A percentile compares a stretch with the other conserved stretches of the same genome.
These are phyloP conservation scores for Phytopythium boreale DNA, from an alignment of 352 stramenopile genomes.

Conservation along the genomic window DNA sequence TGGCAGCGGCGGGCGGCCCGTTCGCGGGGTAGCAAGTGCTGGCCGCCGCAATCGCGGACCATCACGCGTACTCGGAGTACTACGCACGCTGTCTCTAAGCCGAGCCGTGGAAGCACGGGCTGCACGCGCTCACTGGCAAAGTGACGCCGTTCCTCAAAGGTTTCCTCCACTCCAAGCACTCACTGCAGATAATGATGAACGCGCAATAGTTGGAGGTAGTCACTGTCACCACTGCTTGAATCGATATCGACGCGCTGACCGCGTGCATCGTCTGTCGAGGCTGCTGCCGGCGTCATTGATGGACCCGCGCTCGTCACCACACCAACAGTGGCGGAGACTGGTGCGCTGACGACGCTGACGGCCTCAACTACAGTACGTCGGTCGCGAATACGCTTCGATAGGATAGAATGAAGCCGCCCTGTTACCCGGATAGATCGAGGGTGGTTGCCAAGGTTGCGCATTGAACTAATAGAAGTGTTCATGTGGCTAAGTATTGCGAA, in stretches of 20 bases:
- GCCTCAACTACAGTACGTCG: no score
- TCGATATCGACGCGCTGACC: conserved; percentile 1
- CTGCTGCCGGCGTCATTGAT: not conserved
- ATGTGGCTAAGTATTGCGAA: no score
- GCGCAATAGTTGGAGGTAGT: not conserved
- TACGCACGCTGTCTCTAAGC: conserved; percentile 45
- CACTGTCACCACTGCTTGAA: not conserved
- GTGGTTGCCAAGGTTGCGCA: no score
- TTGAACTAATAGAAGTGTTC: no score
- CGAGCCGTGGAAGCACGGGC: conserved; percentile 68
- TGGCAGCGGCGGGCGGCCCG: not conserved
- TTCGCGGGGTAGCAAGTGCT: not conserved
- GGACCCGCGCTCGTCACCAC: not conserved
- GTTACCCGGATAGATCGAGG: no score
- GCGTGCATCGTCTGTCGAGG: not conserved
- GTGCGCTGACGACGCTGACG: not conserved
- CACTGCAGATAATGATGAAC: not conserved
- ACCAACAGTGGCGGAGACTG: not conserved
- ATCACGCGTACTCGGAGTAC: conserved; percentile 4
- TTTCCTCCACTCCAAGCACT: conserved; percentile 38
- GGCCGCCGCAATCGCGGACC: not conserved
- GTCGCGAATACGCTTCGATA: no score
- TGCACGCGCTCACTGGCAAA: conserved; percentile 42
- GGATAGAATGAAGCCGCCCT: no score
- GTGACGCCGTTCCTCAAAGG: conserved; percentile 60